phyloP scores from a whole-genome alignment of 352 stramenopile species.

The Phytophthora capsici region DNA sequence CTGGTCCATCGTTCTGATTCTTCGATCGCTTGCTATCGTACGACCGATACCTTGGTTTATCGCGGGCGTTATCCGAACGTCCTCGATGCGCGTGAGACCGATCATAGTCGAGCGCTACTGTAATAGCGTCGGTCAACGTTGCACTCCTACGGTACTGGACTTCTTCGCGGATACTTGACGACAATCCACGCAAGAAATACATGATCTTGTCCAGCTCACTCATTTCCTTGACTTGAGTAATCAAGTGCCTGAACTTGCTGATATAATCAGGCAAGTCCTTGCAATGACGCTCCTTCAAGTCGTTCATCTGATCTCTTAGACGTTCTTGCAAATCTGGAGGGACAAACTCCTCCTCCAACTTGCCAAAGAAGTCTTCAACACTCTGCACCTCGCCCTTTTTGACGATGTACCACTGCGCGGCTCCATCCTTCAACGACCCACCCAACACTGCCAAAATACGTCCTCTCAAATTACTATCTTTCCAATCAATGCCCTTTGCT shows the following conservation, averaged over 20 bases:
- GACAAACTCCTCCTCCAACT: slow-evolving; percentile 15
- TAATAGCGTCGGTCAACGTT: slow-evolving; percentile 8
- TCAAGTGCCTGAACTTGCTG: slow-evolving; percentile 7
- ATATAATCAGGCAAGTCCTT: slow-evolving; percentile 14
- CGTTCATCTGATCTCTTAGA: slow-evolving; percentile 14
- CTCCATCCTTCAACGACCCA: slow-evolving; percentile 17
- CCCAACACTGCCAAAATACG: slow-evolving; percentile 11
- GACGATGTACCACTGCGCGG: slow-evolving; percentile 20
- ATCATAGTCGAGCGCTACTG: not conserved
- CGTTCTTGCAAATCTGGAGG: slow-evolving; percentile 17
- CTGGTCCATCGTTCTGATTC: slow-evolving; percentile 5
- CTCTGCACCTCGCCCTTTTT: slow-evolving; percentile 14
- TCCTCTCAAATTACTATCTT: slow-evolving; percentile 6
- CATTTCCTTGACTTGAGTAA: slow-evolving; percentile 25
- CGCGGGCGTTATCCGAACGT: not conserved
- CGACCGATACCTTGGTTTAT: slow-evolving; percentile 14
- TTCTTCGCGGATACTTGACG: slow-evolving; percentile 11
- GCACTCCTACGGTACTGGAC: slow-evolving; percentile 12
- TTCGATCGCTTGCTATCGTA: slow-evolving; percentile 20
- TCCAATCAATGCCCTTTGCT: slow-evolving; percentile 17
- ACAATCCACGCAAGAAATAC: slow-evolving; percentile 4
- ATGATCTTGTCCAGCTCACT: slow-evolving; percentile 19
- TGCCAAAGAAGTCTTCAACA: slow-evolving; percentile 19
- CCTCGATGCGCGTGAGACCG: not conserved
- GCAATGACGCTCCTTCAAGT: slow-evolving; percentile 11